Evolutionary conservation across 2,329 filamentous ascomycete genomes (phyloP), one percentile per base, ranked within the genome.

Genomic region (Eutypella sp.): DNA sequence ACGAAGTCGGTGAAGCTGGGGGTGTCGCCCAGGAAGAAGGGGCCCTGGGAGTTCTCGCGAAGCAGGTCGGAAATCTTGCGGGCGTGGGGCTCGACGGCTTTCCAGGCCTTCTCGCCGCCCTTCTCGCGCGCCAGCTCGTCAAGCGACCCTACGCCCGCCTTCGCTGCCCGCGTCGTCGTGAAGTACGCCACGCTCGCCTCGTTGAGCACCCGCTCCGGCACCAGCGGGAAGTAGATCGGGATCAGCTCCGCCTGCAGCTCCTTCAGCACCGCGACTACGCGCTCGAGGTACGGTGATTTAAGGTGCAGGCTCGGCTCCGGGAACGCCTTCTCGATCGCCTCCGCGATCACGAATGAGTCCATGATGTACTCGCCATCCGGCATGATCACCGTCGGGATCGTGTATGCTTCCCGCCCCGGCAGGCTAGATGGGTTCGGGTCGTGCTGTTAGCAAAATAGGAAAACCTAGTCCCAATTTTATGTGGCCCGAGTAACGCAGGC

Each of bases 341-440:
- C 53, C 13, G 77, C 81, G 51, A 89, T 89, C 37, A 66, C 65
- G 50, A 66, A 68, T 2, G 81, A 85, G 58, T 89, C 83, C 77
- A 82, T 85, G 8, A 84, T 53, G 56, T 78, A 82, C 1, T 60
- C 75, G 16, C 78, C 79, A 40, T 82, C 74, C 13, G 65, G 62
- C 38, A 67, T 48, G 46, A 61, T 63, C 51, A 67, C 55, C 4
- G 65, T 63, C 9, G 66, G 67, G 48, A 64, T 60, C 25, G 59
- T 61, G 44, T 51, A 58, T 6, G 46, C 10, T 6, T 56, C 44
- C 40, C 55, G 37, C 48, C 63, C 61, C 41, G 79, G 75, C 18
- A 79, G 69, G 15, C 71, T 65, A 42, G 77, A 58, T 45, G 69
- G 71, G 34, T 36, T 8, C 10, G 38, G 24, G 40, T 48, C 37